A percentile compares a stretch with the other conserved stretches of the same genome.
phyloP scores from a whole-genome alignment of 2,329 filamentous ascomycete species.

The Neoascochyta sp. region DNA sequence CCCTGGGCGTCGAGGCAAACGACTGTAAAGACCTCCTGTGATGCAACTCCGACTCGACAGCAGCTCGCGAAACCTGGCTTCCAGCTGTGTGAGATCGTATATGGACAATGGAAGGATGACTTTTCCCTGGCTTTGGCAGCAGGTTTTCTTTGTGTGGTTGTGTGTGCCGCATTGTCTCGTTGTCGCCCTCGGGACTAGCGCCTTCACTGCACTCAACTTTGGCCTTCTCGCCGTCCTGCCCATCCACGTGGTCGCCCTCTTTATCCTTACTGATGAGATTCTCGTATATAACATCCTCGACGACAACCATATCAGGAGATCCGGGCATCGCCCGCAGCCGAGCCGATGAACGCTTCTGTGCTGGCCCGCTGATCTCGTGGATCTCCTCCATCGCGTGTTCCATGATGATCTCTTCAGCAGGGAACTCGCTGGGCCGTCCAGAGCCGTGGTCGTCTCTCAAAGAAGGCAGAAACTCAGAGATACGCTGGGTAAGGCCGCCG shows the following conservation, averaged over 20 bases:
- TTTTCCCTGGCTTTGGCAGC: conserved; percentile 20
- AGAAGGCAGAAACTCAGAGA: conserved; percentile 46
- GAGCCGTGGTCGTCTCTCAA: conserved; percentile 39
- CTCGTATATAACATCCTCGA: conserved; percentile 35
- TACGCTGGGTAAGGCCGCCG: conserved; percentile 43
- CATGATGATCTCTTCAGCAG: conserved; percentile 37
- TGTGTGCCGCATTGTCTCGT: conserved; percentile 12
- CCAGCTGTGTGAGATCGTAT: conserved; percentile 21
- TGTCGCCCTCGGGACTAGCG: conserved; percentile 9
- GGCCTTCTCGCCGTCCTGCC: conserved; percentile 6
- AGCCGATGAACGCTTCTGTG: conserved; percentile 33
- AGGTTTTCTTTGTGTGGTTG: conserved; percentile 23
- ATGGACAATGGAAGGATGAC: conserved; percentile 21
- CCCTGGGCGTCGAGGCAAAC: conserved; percentile 20
- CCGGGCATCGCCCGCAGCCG: conserved; percentile 34
- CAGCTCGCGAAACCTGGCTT: conserved; percentile 12
- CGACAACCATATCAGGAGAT: conserved; percentile 27
- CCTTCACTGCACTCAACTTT: conserved; percentile 9
- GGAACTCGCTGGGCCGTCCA: conserved; percentile 35
- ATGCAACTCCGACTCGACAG: conserved; percentile 20
- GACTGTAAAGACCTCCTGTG: conserved; percentile 27
- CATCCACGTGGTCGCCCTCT: conserved; percentile 4
- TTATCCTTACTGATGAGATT: conserved; percentile 27
- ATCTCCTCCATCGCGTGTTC: conserved; percentile 35
- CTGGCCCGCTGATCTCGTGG: conserved; percentile 26